phyloP scores from a whole-genome alignment of 1,139 yeast species.

The Hemisphaericaspora xylanilytica region DNA sequence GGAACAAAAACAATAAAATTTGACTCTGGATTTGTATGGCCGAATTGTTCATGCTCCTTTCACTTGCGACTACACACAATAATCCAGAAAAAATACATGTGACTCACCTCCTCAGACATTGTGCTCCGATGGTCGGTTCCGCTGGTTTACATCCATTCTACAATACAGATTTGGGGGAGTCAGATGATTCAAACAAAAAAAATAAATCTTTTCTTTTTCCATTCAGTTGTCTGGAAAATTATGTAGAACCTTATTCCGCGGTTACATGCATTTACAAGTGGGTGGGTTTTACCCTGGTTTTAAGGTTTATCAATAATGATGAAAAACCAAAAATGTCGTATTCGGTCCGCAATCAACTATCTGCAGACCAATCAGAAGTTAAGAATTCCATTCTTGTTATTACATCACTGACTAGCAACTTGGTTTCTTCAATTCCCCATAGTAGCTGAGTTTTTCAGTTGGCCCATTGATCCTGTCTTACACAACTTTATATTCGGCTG shows the following conservation, averaged over 20 bases:
- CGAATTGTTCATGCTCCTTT: too few species aligned
- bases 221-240: background rate
- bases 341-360: background rate
- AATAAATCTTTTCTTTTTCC: background rate
- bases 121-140: conserved; percentile 5
- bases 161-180: background rate
- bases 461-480: too few species aligned
- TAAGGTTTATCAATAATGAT: too few species aligned
- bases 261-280: background rate
- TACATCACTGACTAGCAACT: too few species aligned
- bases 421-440: too few species aligned
- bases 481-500: too few species aligned
- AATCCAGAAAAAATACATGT: background rate
- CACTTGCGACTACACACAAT: too few species aligned
- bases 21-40: conserved; percentile 3
- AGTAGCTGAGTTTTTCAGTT: background rate
- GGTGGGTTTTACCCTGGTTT: too few species aligned
- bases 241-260: background rate
- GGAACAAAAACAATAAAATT: background rate
- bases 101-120: background rate
- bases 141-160: conserved; percentile 2
- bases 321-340: background rate
- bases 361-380: background rate
- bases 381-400: too few species aligned
- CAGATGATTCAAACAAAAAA: background rate